Evolutionary conservation across 2,329 filamentous ascomycete genomes (phyloP).

Genomic region (Xylariales sp.): DNA sequence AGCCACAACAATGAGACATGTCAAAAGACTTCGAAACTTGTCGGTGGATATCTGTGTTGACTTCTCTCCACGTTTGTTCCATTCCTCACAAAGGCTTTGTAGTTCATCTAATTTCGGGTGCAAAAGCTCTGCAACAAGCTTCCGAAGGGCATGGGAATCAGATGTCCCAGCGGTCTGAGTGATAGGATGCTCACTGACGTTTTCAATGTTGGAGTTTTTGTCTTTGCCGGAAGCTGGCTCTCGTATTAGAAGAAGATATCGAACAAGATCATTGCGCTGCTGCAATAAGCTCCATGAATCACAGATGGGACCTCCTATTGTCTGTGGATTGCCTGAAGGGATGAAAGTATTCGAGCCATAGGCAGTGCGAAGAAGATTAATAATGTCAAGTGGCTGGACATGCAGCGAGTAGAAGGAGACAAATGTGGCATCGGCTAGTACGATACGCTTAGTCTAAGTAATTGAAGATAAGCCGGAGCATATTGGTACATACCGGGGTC

Average conservation of each 20-base stretch:
- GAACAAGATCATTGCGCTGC: constrained; percentile 38
- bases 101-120: constrained; percentile 49
- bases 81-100: constrained; percentile 39
- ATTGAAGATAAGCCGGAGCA: neutral
- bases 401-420: constrained; percentile 61
- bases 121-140: constrained; percentile 49
- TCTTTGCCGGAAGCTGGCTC: constrained; percentile 12
- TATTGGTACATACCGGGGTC: constrained; percentile 71
- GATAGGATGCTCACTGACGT: neutral
- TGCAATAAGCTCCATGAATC: constrained; percentile 43
- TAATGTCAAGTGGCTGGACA: constrained; percentile 59
- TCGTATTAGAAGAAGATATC: constrained; percentile 53
- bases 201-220: constrained; percentile 1
- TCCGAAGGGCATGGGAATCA: constrained; percentile 40
- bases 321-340: constrained; percentile 24
- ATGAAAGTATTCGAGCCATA: constrained; percentile 46
- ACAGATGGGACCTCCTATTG: constrained; percentile 43
- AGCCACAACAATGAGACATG: constrained; percentile 40
- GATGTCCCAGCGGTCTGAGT: constrained; percentile 27
- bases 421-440: constrained; percentile 60
- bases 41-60: constrained; percentile 46
- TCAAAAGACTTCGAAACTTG: constrained; percentile 47
- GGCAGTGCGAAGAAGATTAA: constrained; percentile 66
- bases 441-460: constrained; percentile 11
- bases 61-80: constrained; percentile 41